Evolutionary conservation across 306 rosid genomes (phyloP).

Genomic region (Quercus engelmannii): DNA sequence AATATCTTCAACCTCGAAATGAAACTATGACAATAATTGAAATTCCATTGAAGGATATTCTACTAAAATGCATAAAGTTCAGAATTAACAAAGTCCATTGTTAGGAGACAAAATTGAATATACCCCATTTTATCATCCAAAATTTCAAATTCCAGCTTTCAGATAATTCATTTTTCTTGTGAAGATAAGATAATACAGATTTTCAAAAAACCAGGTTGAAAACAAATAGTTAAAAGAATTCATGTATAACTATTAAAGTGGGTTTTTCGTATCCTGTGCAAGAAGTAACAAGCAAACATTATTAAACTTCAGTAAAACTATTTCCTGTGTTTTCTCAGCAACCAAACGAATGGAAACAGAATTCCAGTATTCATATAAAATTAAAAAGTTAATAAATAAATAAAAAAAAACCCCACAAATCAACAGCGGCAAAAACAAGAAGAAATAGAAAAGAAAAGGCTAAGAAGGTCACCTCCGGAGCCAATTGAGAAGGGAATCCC

Average conservation of each 20-base stretch:
- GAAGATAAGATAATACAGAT: neutral
- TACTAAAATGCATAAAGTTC: neutral
- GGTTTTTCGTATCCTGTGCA: neutral
- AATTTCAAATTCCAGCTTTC: neutral
- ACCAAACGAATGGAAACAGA: neutral
- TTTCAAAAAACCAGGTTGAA: neutral
- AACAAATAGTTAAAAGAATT: neutral
- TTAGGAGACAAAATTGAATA: neutral
- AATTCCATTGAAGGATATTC: neutral
- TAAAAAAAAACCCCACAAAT: neutral
- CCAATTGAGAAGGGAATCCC: slow-evolving; percentile 91
- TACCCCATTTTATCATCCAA: neutral
- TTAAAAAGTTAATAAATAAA: neutral
- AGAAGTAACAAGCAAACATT: neutral
- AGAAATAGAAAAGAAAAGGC: too few species aligned
- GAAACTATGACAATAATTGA: neutral
- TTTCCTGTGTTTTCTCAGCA: neutral
- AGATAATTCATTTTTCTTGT: neutral
- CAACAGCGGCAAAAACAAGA: neutral
- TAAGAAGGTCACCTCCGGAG: slow-evolving; percentile 65
- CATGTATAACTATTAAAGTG: neutral
- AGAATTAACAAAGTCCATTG: neutral
- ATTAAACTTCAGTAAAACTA: neutral
- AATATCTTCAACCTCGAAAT: neutral
- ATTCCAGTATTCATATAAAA: neutral